Evolutionary conservation across 164 flowering plant genomes (phyloP).

Genomic region (Nymphaea colorata): DNA sequence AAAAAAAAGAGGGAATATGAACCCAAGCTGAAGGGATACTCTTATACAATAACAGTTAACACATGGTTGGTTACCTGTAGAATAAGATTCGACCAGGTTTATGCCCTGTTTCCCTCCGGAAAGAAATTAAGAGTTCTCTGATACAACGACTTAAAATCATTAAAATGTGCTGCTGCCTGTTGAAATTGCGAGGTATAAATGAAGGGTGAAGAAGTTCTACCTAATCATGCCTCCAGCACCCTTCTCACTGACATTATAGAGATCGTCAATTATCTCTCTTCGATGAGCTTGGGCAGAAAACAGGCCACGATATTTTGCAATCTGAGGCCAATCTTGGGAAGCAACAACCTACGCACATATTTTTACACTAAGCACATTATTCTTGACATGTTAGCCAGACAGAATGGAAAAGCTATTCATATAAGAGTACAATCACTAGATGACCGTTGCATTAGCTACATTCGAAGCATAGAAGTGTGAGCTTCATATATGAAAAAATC

Average conservation of each 20-base stretch:
- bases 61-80: constrained; percentile 34
- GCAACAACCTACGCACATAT: constrained; percentile 20
- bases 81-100: constrained; percentile 60
- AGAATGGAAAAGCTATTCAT: neutral
- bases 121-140: constrained; percentile 55
- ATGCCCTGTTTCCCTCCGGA: constrained; percentile 62
- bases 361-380: too few relatives aligned
- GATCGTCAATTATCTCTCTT: constrained; percentile 62
- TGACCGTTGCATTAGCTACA: too few relatives aligned
- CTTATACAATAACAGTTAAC: neutral
- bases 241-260: constrained; percentile 34
- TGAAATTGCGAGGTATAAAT: neutral
- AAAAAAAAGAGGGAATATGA: neutral
- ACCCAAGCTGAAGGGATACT: neutral
- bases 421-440: neutral
- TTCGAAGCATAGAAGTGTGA: too few relatives aligned
- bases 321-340: constrained; percentile 32
- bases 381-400: too few relatives aligned
- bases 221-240: constrained; percentile 53
- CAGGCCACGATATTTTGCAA: constrained; percentile 18
- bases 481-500: too few relatives aligned
- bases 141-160: neutral
- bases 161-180: too few relatives aligned
- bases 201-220: constrained; percentile 16
- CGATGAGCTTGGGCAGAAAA: constrained; percentile 27